phyloP scores from a whole-genome alignment of 2,329 filamentous ascomycete genomes.

The Neonectria neomacrospora region DNA sequence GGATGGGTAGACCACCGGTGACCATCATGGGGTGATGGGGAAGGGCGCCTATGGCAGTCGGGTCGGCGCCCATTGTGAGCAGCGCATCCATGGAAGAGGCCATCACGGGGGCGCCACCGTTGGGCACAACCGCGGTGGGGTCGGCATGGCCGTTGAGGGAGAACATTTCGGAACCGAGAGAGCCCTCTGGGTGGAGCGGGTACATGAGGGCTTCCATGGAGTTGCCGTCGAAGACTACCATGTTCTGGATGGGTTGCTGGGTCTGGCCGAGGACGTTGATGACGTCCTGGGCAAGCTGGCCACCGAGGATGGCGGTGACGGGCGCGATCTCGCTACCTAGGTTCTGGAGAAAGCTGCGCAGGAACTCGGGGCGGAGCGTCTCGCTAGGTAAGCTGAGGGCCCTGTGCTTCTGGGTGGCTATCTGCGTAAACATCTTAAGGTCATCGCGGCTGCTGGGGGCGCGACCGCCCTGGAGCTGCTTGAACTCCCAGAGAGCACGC shows the following conservation, averaged over 20 bases:
- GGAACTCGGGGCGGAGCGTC: slow-evolving; percentile 75
- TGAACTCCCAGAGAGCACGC: slow-evolving; percentile 89
- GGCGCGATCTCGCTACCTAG: slow-evolving; percentile 86
- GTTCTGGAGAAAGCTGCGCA: slow-evolving; percentile 88
- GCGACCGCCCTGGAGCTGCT: slow-evolving; percentile 62
- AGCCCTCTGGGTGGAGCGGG: slow-evolving; percentile 77
- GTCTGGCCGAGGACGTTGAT: slow-evolving; percentile 93
- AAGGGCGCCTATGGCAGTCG: slow-evolving; percentile 39
- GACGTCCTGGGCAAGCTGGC: slow-evolving; percentile 92
- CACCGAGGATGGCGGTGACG: slow-evolving; percentile 88
- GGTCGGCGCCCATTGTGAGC: slow-evolving; percentile 39
- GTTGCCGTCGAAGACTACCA: slow-evolving; percentile 90
- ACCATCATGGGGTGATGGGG: slow-evolving; percentile 43
- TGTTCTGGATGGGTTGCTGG: slow-evolving; percentile 96
- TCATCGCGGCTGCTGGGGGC: slow-evolving; percentile 71
- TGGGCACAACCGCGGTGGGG: slow-evolving; percentile 34
- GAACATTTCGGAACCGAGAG: slow-evolving; percentile 62
- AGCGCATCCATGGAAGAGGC: slow-evolving; percentile 37
- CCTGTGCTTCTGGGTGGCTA: slow-evolving; percentile 82
- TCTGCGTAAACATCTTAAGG: slow-evolving; percentile 78
- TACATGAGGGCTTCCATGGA: slow-evolving; percentile 82
- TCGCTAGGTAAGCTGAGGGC: slow-evolving; percentile 76
- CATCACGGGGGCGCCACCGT: slow-evolving; percentile 39
- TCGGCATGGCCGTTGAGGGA: slow-evolving; percentile 38
- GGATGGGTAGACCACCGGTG: slow-evolving; percentile 32